Conservation (phyloP, 2,329 filamentous ascomycete genomes). For the Penicillium sp. region DNA sequence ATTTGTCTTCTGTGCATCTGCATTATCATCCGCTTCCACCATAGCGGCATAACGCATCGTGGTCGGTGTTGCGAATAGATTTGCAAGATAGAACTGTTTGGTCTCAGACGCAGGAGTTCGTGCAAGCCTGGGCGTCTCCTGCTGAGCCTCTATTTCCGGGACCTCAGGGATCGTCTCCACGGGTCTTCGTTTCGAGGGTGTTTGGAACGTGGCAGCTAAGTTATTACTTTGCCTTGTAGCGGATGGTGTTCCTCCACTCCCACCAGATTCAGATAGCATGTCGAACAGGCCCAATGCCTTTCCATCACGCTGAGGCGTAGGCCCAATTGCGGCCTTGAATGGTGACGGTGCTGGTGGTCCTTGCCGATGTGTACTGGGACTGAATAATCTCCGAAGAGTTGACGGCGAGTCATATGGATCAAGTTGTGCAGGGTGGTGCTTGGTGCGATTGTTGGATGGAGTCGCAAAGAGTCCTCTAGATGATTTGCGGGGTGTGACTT, state of each 20-base stretch:
- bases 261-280: constrained; percentile 43
- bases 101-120: constrained; percentile 45
- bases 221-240: constrained; percentile 27
- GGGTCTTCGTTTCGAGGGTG: constrained; percentile 35
- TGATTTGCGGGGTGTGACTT: constrained; percentile 38
- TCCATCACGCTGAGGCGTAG: constrained; percentile 50
- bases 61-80: constrained; percentile 47
- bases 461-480: constrained; percentile 31
- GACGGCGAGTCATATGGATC: constrained; percentile 48
- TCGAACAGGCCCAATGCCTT: constrained; percentile 49
- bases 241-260: constrained; percentile 35
- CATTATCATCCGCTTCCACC: constrained; percentile 34
- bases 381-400: constrained; percentile 37
- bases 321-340: constrained; percentile 43
- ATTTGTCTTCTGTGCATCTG: constrained; percentile 5
- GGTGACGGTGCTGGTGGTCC: constrained; percentile 31
- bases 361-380: constrained; percentile 33
- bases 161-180: constrained; percentile 31
- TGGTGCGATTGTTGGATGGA: constrained; percentile 28
- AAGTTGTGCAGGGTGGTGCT: constrained; percentile 38
- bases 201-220: constrained; percentile 31
- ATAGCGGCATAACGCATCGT: constrained; percentile 43
- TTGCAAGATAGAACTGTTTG: constrained; percentile 45
- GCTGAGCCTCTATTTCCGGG: constrained; percentile 27
- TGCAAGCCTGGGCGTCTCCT: constrained; percentile 23